A percentile compares a stretch with the other conserved stretches of the same genome.
Conservation (phyloP, 2,329 filamentous ascomycete genomes). For the Hortaea sp. region DNA sequence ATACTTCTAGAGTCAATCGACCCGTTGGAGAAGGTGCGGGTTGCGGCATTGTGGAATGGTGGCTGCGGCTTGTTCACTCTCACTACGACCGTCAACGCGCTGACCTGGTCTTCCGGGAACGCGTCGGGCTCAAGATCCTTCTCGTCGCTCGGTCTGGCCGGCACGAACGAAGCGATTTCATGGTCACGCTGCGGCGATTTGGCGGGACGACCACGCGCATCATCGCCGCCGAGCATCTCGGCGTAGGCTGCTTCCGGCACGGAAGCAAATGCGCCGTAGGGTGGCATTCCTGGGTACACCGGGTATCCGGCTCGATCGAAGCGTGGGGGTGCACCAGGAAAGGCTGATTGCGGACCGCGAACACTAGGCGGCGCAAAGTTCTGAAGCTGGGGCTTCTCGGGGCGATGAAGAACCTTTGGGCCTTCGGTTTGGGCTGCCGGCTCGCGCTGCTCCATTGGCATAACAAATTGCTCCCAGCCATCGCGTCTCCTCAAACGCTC, state of each 20-base stretch:
- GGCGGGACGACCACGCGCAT: conserved; percentile 17
- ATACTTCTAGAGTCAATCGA: conserved; percentile 45
- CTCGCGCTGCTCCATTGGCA: conserved; percentile 62
- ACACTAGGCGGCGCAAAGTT: conserved; percentile 22
- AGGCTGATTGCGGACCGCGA: conserved; percentile 14
- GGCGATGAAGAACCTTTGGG: conserved; percentile 37
- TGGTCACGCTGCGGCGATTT: conserved; percentile 23
- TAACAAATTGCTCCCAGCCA: conserved; percentile 71
- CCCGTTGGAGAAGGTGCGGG: conserved; percentile 46
- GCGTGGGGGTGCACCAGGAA: conserved; percentile 8
- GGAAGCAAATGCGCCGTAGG: conserved; percentile 14
- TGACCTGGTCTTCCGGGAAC: conserved; percentile 45
- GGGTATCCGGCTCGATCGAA: conserved; percentile 11
- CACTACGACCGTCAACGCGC: conserved; percentile 44
- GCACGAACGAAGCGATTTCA: conserved; percentile 9
- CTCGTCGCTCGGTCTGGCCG: conserved; percentile 5
- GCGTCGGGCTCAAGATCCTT: conserved; percentile 28
- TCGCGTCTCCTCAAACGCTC: conserved; percentile 68
- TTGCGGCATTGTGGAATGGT: conserved; percentile 31
- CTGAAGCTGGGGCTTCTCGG: conserved; percentile 28
- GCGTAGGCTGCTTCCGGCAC: conserved; percentile 9
- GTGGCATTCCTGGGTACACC: conserved; percentile 17
- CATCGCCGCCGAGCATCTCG: conserved; percentile 17
- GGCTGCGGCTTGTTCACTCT: conserved; percentile 24
- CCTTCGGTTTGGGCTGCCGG: conserved; percentile 65